A percentile compares a stretch with the other conserved stretches of the same genome.
These are phyloP conservation scores for Cytospora piceae DNA, from an alignment of 2,329 filamentous ascomycete species.

Conservation along the genomic window DNA sequence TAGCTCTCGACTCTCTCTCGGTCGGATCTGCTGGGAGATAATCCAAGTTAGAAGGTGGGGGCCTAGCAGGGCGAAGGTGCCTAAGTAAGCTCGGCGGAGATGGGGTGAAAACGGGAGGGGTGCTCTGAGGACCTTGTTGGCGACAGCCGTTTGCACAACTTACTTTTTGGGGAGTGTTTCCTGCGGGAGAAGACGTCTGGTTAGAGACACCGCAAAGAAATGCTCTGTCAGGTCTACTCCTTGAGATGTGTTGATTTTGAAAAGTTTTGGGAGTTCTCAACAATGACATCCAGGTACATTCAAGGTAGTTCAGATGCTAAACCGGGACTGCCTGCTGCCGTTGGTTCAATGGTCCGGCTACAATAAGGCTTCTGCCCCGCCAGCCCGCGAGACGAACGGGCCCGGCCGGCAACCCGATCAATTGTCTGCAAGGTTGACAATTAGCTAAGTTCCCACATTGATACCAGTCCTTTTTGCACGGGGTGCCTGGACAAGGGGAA, in stretches of 20 bases:
- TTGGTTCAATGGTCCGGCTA: conserved; percentile 10
- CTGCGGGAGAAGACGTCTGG: not conserved
- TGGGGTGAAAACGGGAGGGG: not conserved
- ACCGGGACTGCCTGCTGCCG: not conserved
- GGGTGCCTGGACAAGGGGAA: not conserved
- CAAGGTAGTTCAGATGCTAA: conserved; percentile 1
- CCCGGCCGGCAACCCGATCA: conserved; percentile 23
- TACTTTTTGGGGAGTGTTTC: not conserved
- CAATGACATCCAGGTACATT: not conserved
- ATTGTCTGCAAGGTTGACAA: not conserved
- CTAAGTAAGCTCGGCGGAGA: conserved; percentile 4
- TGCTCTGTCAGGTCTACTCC: not conserved
- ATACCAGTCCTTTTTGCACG: not conserved
- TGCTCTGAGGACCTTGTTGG: conserved; percentile 14
- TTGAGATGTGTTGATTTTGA: not conserved
- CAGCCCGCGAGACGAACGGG: not conserved
- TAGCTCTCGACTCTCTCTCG: not conserved
- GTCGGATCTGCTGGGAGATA: not conserved
- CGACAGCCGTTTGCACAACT: conserved; percentile 9
- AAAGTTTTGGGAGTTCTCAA: not conserved
- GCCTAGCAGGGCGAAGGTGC: not conserved
- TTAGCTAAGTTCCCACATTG: not conserved
- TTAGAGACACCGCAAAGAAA: not conserved
- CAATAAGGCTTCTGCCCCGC: conserved; percentile 15
- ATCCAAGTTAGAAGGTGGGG: conserved; percentile 12